Evolutionary conservation across 148 eudicot genomes (phyloP).

Genomic region (Suaeda aralocaspica): DNA sequence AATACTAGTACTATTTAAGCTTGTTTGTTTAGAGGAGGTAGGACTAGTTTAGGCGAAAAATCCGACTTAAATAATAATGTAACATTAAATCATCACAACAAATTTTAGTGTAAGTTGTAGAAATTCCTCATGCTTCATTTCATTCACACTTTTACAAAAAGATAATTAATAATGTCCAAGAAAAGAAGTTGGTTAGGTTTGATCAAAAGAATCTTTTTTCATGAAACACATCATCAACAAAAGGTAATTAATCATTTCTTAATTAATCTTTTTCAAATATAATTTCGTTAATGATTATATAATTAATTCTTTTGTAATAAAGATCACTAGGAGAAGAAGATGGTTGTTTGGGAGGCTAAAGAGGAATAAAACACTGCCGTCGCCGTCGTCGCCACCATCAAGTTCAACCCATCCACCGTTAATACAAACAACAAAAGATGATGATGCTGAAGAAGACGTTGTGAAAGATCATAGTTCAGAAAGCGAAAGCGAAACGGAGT

Average conservation of each 20-base stretch:
- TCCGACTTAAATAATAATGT: neutral
- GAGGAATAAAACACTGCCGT: slow-evolving; percentile 31
- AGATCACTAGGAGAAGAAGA: slow-evolving; percentile 45
- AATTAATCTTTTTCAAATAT: neutral
- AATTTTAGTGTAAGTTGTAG: no score
- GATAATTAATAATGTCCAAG: slow-evolving; percentile 55
- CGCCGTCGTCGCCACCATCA: slow-evolving; percentile 24
- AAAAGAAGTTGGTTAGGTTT: slow-evolving; percentile 55
- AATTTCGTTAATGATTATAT: neutral
- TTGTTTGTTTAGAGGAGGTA: neutral
- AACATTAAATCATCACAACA: neutral
- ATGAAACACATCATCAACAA: slow-evolving; percentile 32
- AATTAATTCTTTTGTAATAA: neutral
- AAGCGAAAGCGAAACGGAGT: slow-evolving; percentile 2
- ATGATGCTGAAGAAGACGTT: slow-evolving; percentile 12
- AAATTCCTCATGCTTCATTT: no score
- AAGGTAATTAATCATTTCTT: slow-evolving; percentile 32
- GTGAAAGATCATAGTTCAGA: neutral
- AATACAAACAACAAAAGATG: neutral
- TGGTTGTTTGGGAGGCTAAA: slow-evolving; percentile 44
- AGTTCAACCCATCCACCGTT: slow-evolving; percentile 12
- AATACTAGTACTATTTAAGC: neutral
- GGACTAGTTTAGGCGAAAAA: neutral
- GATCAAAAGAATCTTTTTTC: slow-evolving; percentile 44
- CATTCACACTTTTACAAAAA: no score